A percentile compares a stretch with the other conserved stretches of the same genome.
phyloP scores from a whole-genome alignment of 352 stramenopile genomes.

The Phytophthora niederhauseri region DNA sequence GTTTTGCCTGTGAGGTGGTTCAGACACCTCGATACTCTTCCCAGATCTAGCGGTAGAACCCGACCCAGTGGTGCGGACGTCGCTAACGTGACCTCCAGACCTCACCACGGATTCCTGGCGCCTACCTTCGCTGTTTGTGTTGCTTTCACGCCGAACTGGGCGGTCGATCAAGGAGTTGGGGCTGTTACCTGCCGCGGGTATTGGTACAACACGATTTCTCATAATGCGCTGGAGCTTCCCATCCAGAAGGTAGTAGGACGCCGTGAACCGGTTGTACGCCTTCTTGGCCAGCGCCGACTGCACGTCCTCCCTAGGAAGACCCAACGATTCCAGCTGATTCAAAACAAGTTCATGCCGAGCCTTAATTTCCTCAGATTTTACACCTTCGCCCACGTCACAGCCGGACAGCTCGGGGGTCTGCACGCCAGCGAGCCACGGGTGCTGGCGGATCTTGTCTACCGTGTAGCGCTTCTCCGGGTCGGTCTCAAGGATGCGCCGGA shows the following conservation, averaged over 20 bases:
- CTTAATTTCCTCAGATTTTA: conserved; percentile 24
- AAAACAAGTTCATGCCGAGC: conserved; percentile 53
- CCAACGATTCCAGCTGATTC: conserved; percentile 52
- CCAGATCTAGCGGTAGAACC: conserved; percentile 4
- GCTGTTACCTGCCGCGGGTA: conserved; percentile 5
- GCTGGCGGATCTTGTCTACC: conserved; percentile 77
- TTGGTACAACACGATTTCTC: conserved; percentile 33
- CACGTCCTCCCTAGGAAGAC: conserved; percentile 50
- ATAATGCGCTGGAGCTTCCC: conserved; percentile 54
- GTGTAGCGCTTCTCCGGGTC: conserved; percentile 81
- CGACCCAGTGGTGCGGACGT: conserved; percentile 9
- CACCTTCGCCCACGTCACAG: not conserved
- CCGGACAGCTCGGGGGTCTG: conserved; percentile 19
- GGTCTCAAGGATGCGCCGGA: conserved; percentile 83
- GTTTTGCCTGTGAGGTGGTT: conserved; percentile 15
- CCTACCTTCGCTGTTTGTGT: conserved; percentile 17
- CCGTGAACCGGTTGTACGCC: conserved; percentile 70
- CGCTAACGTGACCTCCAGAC: conserved; percentile 11
- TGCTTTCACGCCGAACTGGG: conserved; percentile 9
- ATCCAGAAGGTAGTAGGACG: conserved; percentile 81
- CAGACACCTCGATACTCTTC: conserved; percentile 10
- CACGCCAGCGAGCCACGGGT: conserved; percentile 77
- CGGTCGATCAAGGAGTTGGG: not conserved
- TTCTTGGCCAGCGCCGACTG: conserved; percentile 49
- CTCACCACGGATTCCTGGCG: conserved; percentile 20